Conservation (phyloP, 106 monocot species). For the Dactylorhiza incarnata region DNA sequence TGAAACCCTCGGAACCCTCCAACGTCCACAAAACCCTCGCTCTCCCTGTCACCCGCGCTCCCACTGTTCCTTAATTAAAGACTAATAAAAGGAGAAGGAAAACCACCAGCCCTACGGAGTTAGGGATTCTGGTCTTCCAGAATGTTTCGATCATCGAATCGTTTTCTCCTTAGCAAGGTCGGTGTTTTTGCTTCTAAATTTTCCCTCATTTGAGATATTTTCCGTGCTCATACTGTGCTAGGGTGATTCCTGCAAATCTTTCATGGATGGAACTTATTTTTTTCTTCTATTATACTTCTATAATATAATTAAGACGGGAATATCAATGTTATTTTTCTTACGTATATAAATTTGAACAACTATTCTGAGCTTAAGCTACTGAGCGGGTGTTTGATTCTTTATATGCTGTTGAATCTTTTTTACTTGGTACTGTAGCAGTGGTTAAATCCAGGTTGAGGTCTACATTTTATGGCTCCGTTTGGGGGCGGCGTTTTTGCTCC, state of each 20-base stretch:
- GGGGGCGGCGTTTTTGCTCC: too few species aligned
- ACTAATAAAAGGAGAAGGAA: too few species aligned
- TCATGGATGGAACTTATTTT: not conserved
- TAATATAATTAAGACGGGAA: not conserved
- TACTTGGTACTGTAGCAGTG: not conserved
- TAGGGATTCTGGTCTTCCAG: not conserved
- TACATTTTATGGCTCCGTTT: not conserved
- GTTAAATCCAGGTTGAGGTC: not conserved
- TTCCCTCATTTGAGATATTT: not conserved
- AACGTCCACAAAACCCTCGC: too few species aligned
- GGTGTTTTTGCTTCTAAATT: not conserved
- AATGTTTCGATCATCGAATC: constrained; percentile 10
- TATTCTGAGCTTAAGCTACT: not conserved
- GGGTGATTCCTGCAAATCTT: not conserved
- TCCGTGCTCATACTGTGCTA: not conserved
- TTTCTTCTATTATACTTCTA: not conserved
- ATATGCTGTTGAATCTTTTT: not conserved
- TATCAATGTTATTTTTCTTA: not conserved
- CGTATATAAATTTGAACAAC: not conserved
- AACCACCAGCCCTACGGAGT: too few species aligned
- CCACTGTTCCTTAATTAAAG: too few species aligned
- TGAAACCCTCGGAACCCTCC: too few species aligned
- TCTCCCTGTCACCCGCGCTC: too few species aligned
- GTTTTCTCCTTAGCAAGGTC: constrained; percentile 10
- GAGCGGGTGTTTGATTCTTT: not conserved